phyloP scores from a whole-genome alignment of 208 protist species.

The Trypanosoma mega region DNA sequence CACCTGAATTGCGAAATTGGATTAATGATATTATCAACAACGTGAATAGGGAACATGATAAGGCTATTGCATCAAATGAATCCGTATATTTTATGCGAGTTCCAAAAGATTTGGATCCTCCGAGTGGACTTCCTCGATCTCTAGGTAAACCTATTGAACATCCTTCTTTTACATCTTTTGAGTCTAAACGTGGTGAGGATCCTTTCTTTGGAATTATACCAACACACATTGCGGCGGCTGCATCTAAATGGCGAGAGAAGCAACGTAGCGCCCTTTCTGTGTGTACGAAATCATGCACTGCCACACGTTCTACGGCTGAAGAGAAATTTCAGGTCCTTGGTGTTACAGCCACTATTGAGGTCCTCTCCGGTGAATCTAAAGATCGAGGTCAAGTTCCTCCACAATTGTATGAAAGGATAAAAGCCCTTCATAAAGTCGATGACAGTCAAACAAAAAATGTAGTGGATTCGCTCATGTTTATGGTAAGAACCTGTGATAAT shows the following conservation, averaged over 20 bases:
- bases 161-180: conserved; percentile 47
- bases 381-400: conserved; percentile 54
- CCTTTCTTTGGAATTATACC: conserved; percentile 89
- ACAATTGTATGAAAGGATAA: conserved; percentile 55
- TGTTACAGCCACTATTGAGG: conserved; percentile 57
- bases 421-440: conserved; percentile 47
- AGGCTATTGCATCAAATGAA: conserved; percentile 66
- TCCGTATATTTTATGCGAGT: conserved; percentile 79
- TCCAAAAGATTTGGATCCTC: conserved; percentile 60
- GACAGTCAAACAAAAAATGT: conserved; percentile 34
- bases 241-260: conserved; percentile 55
- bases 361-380: conserved; percentile 50
- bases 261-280: conserved; percentile 48
- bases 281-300: conserved; percentile 36
- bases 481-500: conserved; percentile 56
- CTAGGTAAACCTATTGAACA: conserved; percentile 64
- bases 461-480: conserved; percentile 40
- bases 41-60: conserved; percentile 56
- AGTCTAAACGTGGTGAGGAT: conserved; percentile 64
- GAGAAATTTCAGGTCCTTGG: conserved; percentile 52
- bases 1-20: conserved; percentile 42
- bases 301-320: conserved; percentile 33
- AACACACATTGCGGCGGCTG: conserved; percentile 59
- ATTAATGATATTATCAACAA: conserved; percentile 64
- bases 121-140: conserved; percentile 48